Evolutionary conservation across 2,329 filamentous ascomycete genomes (phyloP), one percentile per base, ranked within the genome.

Genomic region (Sphaerostilbella broomeana): DNA sequence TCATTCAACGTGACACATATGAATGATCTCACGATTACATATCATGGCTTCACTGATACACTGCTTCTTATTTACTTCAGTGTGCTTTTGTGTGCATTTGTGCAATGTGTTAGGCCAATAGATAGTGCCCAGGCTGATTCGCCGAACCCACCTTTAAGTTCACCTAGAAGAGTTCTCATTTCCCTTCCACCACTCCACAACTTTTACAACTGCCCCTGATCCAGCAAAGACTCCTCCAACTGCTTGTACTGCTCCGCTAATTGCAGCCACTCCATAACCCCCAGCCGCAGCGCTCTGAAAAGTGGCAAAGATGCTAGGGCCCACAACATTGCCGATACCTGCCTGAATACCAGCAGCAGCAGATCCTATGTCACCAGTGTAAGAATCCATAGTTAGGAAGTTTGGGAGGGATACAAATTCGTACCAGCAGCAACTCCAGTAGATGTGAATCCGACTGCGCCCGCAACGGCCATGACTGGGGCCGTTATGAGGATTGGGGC

Each of bases 281-380:
- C 52, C 57, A 3, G 46, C 47, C 0, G 40, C 60, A 0, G 57
- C 60, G 28, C 58, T 62, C 46, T 61, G 54, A 0, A 62, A 46
- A 3, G 38, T 51, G 2, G 61, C 54, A 16, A 63, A 62, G 1
- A 47, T 0, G 5, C 52, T 46, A 0, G 42, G 36, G 1, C 49
- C 50, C 0, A 13, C 47, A 4, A 61, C 54, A 16, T 47, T 59
- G 1, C 59, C 60, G 1, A 60, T 53, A 1, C 26, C 21, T 8
- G 48, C 47, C n/a, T 63, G 60, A 0, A 48, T 27, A 1, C 29
- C 41, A 2, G 57, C 47, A 1, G 58, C 58, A 9, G 44, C 1
- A 3, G 56, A 52, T 1, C 49, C 56, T 58, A 17, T 17, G 6
- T 11, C 6, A n/a, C 13, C 9, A 5, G 15, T 5, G 22, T 21